Conservation (phyloP, 2,329 filamentous ascomycete genomes). For the Davidsoniella australis region DNA sequence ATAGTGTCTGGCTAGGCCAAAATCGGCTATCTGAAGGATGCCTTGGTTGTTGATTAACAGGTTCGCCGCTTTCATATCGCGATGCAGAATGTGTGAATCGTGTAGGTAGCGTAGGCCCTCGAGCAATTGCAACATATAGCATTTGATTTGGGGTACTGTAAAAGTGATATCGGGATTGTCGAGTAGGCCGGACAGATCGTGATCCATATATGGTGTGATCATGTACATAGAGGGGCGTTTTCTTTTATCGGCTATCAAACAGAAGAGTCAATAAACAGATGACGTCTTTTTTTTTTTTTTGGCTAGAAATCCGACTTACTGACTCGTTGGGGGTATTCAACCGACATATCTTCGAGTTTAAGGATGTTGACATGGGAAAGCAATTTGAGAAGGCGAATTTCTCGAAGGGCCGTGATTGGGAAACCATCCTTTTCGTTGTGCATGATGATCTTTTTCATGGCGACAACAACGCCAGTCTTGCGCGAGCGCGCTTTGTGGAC, state of each 20-base stretch:
- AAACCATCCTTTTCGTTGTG: slow-evolving; percentile 99
- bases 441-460: slow-evolving; percentile 97
- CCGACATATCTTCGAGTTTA: slow-evolving; percentile 84
- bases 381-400: slow-evolving; percentile 94
- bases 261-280: slow-evolving; percentile 2
- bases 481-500: slow-evolving; percentile 77
- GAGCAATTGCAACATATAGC: slow-evolving; percentile 86
- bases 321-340: slow-evolving; percentile 50
- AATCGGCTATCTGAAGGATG: slow-evolving; percentile 91
- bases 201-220: slow-evolving; percentile 98
- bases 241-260: slow-evolving; percentile 44
- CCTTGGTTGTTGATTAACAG: slow-evolving; percentile 89
- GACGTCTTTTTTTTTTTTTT: background rate
- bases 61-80: slow-evolving; percentile 98
- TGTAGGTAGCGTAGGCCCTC: slow-evolving; percentile 84
- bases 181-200: slow-evolving; percentile 90
- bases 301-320: slow-evolving; percentile 29
- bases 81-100: slow-evolving; percentile 74
- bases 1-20: slow-evolving; percentile 84
- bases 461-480: slow-evolving; percentile 58
- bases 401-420: slow-evolving; percentile 91
- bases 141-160: slow-evolving; percentile 85
- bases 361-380: slow-evolving; percentile 83
- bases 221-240: slow-evolving; percentile 89
- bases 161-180: slow-evolving; percentile 87